A percentile compares a stretch with the other conserved stretches of the same genome.
Conservation (phyloP, 2,329 filamentous ascomycete genomes). For the Verticillium klebahnii region DNA sequence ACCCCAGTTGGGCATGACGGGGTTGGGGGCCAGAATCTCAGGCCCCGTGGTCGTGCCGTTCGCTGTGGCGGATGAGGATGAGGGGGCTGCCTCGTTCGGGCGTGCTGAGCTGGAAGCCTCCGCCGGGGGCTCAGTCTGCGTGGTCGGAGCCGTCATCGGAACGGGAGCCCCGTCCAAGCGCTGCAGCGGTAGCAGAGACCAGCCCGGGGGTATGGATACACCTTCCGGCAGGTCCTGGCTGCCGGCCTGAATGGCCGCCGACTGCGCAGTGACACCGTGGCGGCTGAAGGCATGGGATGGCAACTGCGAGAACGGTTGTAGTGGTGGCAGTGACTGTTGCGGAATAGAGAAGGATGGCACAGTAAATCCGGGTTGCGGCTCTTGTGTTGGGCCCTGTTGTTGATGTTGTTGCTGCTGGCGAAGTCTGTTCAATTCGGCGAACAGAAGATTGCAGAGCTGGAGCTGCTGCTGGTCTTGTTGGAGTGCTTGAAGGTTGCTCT, state of each 20-base stretch:
- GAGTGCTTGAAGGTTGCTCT: slow-evolving; percentile 61
- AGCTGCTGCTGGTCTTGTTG: slow-evolving; percentile 64
- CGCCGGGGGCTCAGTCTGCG: background rate
- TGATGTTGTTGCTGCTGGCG: slow-evolving; percentile 44
- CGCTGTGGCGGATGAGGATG: background rate
- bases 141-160: slow-evolving; percentile 12
- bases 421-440: slow-evolving; percentile 63
- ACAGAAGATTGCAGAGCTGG: slow-evolving; percentile 60
- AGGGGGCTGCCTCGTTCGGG: background rate
- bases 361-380: slow-evolving; percentile 13
- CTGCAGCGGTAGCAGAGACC: slow-evolving; percentile 60
- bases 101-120: background rate
- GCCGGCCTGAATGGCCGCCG: slow-evolving; percentile 52
- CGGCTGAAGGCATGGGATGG: slow-evolving; percentile 23
- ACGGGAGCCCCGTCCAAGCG: slow-evolving; percentile 37
- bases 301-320: slow-evolving; percentile 6
- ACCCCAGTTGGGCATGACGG: slow-evolving; percentile 46
- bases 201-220: slow-evolving; percentile 59
- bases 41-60: background rate
- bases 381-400: slow-evolving; percentile 15
- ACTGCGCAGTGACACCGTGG: slow-evolving; percentile 40
- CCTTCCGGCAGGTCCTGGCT: slow-evolving; percentile 59
- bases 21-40: slow-evolving; percentile 40
- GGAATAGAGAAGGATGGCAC: slow-evolving; percentile 1
- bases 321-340: slow-evolving; percentile 6